phyloP scores from a whole-genome alignment of 768 basidiomycete genomes.

The Kwoniella europaea region DNA sequence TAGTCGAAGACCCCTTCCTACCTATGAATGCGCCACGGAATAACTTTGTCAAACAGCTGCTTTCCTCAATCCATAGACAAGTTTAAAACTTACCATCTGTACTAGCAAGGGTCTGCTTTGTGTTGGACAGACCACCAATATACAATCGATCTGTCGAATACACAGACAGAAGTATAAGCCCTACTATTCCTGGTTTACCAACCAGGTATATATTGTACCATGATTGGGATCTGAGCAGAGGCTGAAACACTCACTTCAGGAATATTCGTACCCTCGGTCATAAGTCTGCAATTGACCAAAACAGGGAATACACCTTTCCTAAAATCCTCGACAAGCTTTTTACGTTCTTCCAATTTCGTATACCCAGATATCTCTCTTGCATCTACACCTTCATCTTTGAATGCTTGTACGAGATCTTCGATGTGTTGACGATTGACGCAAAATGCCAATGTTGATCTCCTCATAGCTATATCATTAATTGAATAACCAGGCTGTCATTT shows the following conservation, averaged over 20 bases:
- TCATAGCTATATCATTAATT: constrained; percentile 59
- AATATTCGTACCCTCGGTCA: constrained; percentile 93
- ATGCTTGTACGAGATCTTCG: constrained; percentile 70
- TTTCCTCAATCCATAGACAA: too few species aligned
- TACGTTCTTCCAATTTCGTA: constrained; percentile 70
- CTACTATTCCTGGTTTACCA: too few species aligned
- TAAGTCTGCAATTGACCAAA: constrained; percentile 90
- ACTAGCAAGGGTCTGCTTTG: constrained; percentile 84
- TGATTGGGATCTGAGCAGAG: background rate
- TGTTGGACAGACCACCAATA: constrained; percentile 87
- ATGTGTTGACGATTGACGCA: constrained; percentile 85
- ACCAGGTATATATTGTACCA: background rate
- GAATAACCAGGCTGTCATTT: background rate
- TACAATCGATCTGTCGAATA: constrained; percentile 70
- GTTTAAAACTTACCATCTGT: constrained; percentile 73
- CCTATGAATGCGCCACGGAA: constrained; percentile 61
- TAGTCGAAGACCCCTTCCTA: constrained; percentile 87
- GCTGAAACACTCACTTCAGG: constrained; percentile 64
- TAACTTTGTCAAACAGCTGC: too few species aligned
- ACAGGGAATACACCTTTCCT: constrained; percentile 77
- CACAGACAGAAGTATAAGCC: background rate
- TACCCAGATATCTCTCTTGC: constrained; percentile 77
- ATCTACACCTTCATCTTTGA: constrained; percentile 76
- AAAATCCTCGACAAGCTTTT: constrained; percentile 70
- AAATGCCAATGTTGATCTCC: constrained; percentile 88